phyloP scores from a whole-genome alignment of 306 rosid genomes.

The Dalbergia oliveri region DNA sequence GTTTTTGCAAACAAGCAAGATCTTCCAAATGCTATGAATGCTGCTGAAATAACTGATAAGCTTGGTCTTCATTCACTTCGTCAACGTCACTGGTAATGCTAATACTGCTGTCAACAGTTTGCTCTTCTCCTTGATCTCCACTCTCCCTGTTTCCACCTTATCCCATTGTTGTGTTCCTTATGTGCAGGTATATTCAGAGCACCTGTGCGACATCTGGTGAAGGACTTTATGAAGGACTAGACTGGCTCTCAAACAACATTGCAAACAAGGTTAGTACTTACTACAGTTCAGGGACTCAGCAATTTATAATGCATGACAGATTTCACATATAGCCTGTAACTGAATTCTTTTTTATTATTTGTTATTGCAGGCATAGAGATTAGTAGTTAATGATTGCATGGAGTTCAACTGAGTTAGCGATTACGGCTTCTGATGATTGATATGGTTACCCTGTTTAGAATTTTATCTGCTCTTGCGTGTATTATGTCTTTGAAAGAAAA shows the following conservation, averaged over 20 bases:
- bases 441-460: conserved; percentile 48
- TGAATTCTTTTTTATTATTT: background rate
- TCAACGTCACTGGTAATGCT: conserved; percentile 84
- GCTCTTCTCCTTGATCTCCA: background rate
- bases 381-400: conserved; percentile 30
- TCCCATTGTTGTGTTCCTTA: conserved; percentile 2
- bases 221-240: conserved; percentile 90
- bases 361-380: conserved; percentile 68
- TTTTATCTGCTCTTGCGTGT: conserved; percentile 44
- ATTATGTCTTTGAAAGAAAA: conserved; percentile 45
- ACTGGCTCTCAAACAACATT: conserved; percentile 89
- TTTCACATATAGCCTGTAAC: conserved; percentile 19
- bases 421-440: conserved; percentile 43
- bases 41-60: conserved; percentile 91
- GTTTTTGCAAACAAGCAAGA: conserved; percentile 93
- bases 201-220: conserved; percentile 91
- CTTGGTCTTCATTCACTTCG: conserved; percentile 91
- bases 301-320: background rate
- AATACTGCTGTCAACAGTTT: background rate
- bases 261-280: conserved; percentile 72
- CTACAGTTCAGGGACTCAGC: background rate
- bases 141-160: background rate
- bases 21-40: conserved; percentile 96
- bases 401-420: conserved; percentile 43
- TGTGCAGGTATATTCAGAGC: conserved; percentile 87